Conservation (phyloP, 306 rosid genomes). For the Casuarina cunninghamiana region DNA sequence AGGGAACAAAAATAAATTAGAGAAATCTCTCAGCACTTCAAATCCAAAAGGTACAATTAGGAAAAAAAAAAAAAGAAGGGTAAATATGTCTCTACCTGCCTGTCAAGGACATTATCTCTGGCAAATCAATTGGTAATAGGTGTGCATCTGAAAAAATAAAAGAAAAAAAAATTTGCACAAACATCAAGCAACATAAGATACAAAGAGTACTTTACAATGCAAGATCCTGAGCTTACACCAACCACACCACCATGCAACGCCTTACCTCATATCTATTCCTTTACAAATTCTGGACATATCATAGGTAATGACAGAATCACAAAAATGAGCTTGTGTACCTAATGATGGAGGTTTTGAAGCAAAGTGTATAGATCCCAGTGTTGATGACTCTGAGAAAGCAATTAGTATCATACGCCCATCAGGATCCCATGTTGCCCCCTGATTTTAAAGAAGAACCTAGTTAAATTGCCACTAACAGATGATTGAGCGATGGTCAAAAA, state of each 20-base stretch:
- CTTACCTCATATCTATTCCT: neutral
- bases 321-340: conserved; percentile 47
- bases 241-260: neutral
- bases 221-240: neutral
- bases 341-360: conserved; percentile 96
- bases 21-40: neutral
- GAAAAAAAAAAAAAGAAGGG: neutral
- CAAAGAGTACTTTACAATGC: neutral
- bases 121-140: conserved; percentile 81
- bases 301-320: neutral
- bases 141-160: conserved; percentile 68
- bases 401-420: conserved; percentile 92
- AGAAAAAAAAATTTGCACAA: neutral
- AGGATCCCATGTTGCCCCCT: conserved; percentile 98
- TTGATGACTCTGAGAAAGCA: conserved; percentile 81
- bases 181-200: neutral
- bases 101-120: conserved; percentile 66
- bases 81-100: conserved; percentile 60
- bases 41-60: conserved; percentile 1
- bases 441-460: conserved; percentile 29
- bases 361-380: conserved; percentile 89
- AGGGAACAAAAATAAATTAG: neutral
- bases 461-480: conserved; percentile 7
- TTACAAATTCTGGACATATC: neutral
- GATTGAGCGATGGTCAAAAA: conserved; percentile 11